Conservation (phyloP, 1,284 basidiomycete genomes). For the Tylopilus orsonianus region DNA sequence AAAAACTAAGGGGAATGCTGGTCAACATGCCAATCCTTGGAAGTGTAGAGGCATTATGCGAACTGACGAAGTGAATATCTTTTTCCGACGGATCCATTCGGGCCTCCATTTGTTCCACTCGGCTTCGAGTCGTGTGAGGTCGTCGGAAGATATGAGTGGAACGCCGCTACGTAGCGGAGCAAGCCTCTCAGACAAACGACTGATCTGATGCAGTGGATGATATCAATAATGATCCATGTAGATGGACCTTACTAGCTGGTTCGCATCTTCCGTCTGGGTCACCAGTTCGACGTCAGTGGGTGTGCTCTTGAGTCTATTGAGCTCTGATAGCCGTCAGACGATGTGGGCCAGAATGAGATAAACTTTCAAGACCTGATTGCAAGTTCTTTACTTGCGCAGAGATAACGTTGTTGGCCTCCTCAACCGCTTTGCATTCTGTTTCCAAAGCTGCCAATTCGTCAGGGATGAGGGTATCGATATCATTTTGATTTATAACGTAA, state of each 20-base stretch:
- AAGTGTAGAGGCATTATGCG: background rate
- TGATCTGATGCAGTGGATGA: conserved; percentile 41
- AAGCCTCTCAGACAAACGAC: conserved; percentile 49
- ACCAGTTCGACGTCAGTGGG: conserved; percentile 72
- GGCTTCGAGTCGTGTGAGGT: conserved; percentile 56
- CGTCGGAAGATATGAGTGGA: conserved; percentile 63
- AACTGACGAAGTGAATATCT: conserved; percentile 63
- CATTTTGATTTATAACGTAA: conserved; percentile 76
- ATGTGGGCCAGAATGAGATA: background rate
- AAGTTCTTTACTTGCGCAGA: conserved; percentile 41
- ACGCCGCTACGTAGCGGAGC: conserved; percentile 64
- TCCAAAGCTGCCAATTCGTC: conserved; percentile 60
- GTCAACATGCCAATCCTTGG: conserved; percentile 6
- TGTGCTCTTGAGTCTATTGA: conserved; percentile 56
- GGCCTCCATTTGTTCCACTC: conserved; percentile 71
- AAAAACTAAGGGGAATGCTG: conserved; percentile 49
- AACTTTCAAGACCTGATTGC: conserved; percentile 24
- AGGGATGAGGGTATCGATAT: conserved; percentile 56
- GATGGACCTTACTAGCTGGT: conserved; percentile 40
- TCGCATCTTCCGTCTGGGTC: conserved; percentile 44
- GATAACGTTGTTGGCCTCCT: conserved; percentile 60
- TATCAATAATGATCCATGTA: conserved; percentile 2
- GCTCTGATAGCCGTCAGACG: conserved; percentile 45
- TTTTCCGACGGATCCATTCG: conserved; percentile 71
- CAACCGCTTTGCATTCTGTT: conserved; percentile 51